Percentiles rank a stretch among this genome's conserved stretches.
Conservation (phyloP, 2,329 filamentous ascomycete genomes). For the Colletotrichum plurivorum region DNA sequence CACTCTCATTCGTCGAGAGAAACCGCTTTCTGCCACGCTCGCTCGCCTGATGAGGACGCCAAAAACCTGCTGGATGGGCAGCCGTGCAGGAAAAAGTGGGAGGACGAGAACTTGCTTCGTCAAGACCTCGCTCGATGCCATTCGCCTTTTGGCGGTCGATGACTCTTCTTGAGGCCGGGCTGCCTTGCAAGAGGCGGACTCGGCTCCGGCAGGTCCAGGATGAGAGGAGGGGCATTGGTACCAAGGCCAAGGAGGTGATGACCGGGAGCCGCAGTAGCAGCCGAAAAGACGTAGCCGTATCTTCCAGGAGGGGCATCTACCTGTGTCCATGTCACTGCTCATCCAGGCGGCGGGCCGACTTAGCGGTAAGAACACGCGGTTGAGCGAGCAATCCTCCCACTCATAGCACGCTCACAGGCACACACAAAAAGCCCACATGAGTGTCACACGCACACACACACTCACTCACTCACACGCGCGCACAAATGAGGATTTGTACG, state of each 20-base stretch:
- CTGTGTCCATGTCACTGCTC: slow-evolving; percentile 31
- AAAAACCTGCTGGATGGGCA: slow-evolving; percentile 41
- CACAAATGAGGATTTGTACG: slow-evolving; percentile 29
- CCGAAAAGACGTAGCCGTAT: slow-evolving; percentile 1
- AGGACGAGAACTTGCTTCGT: slow-evolving; percentile 6
- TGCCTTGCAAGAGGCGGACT: not conserved
- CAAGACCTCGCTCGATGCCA: not conserved
- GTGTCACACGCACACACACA: not conserved
- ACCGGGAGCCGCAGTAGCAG: slow-evolving; percentile 3
- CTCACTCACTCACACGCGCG: too few relatives aligned
- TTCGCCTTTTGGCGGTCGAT: not conserved
- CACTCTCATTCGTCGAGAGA: slow-evolving; percentile 32
- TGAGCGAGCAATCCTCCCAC: slow-evolving; percentile 10
- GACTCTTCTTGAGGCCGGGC: not conserved
- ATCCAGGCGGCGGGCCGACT: slow-evolving; percentile 28
- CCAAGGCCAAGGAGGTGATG: not conserved
- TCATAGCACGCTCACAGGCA: slow-evolving; percentile 15
- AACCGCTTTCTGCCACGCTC: slow-evolving; percentile 36
- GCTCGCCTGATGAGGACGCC: slow-evolving; percentile 35
- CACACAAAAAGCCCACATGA: slow-evolving; percentile 16
- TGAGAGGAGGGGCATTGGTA: not conserved
- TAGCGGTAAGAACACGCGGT: slow-evolving; percentile 12
- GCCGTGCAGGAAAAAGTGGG: slow-evolving; percentile 40
- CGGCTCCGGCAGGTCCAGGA: not conserved
- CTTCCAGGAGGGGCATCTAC: slow-evolving; percentile 20